Base-by-base conservation (phyloP, 1,284 basidiomycete genomes). In the Cystobasidium sp. region DNA sequence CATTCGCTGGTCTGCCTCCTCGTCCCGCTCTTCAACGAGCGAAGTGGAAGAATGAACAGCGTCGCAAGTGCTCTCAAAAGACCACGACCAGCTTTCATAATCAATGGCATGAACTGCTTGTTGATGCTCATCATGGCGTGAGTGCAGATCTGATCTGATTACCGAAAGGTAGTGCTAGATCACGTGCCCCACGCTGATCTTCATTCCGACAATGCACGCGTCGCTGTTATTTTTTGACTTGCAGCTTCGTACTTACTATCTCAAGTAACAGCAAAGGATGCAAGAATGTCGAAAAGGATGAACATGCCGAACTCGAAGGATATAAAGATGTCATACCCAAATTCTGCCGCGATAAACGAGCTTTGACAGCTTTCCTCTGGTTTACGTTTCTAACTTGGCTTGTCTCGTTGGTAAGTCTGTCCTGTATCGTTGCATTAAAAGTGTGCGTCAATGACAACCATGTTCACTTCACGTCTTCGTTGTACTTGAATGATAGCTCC, bases 361-460 rank as follows among this genome's bases (percentile, higher is more conserved):
- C 75, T 52, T 51, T 75, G 18, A 71, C 68, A 14, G 75, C 75
- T 41, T 75, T 75, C 47, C 47, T 72, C n/a, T 75, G 67, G 67
- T 73, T 75, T 41, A 53, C 52, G 39, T 75, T 75, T 69, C 52
- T 72, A n/a, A 20, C 55, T 10, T 75, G 75, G 75, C 75, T 71
- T 10, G 56, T 44, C 22, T 71, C 70, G 3, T 62, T 73, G 41
- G 70, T 73, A 14, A 46, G 70, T 59, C 4, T 14, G 14, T 3
- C 55, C 12, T n/a, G 20, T n/a, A 58, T 22, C 9, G 5, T 43
- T 53, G 6, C 22, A n/a, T 51, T 10, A 14, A n/a, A n/a, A n/a
- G n/a, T 52, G 20, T 31, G 31, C 24, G 63, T 14, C 12, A 16
- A 4, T 10, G 18, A 47, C 8, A 2, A 31, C 5, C 31, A 31